Base-by-base conservation (phyloP, 306 rosid species). In the Datisca glomerata region DNA sequence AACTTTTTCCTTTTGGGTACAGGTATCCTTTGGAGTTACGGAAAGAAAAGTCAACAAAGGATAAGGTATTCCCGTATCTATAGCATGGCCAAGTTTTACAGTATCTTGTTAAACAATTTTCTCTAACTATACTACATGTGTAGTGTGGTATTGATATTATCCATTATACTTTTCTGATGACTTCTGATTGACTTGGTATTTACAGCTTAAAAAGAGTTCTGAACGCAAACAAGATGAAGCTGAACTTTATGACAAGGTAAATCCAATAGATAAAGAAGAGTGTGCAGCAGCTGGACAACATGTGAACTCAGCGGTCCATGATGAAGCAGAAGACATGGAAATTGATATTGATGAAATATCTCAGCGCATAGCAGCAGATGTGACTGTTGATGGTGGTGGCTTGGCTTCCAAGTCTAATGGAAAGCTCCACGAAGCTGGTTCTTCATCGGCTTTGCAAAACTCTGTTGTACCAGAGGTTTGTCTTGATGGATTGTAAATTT, bases 11-110 rank as follows among this genome's bases (percentile, higher is more conserved):
- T 53, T 65, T 43, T 61, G 55, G 31, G 35, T 57, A 48, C 48
- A 82, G 96, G 96, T 89, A 84, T 57, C 98, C 98, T 25, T 66
- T 89, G 57, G 98, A 89, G 77, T 63, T 89, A 51, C 77, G 98
- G 74, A 84, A 89, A 78, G 98, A 60, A 45, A 89, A 89, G 57
- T 68, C 91, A 18, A 72, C 91, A 15, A 83, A 78, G 65, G 79
- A 78, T 57, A 89, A 89, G 95, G 95, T 84, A 29, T 18, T 45
- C 12, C 35, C n/a, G n/a, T n/a, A n/a, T n/a, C n/a, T n/a, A n/a
- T n/a, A n/a, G n/a, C n/a, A n/a, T n/a, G n/a, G n/a, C n/a, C n/a
- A n/a, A n/a, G n/a, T n/a, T n/a, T n/a, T n/a, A n/a, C n/a, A n/a
- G n/a, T n/a, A n/a, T n/a, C n/a, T n/a, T n/a, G n/a, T n/a, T n/a